Conservation (phyloP, 2,329 filamentous ascomycete genomes). For the Pezicula radicicola region DNA sequence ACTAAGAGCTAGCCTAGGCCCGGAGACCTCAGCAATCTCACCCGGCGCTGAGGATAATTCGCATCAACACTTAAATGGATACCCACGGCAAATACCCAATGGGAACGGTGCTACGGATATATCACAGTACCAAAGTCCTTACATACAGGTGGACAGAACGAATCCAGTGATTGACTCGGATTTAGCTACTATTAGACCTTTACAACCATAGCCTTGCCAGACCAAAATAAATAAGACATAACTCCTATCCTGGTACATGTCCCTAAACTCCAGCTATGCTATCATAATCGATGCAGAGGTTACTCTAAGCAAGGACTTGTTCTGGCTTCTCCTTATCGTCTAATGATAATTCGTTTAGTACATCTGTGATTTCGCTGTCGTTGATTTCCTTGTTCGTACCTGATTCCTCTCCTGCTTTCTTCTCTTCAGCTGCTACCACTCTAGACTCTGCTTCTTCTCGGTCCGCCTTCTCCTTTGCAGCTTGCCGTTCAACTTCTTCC, state of each 20-base stretch:
- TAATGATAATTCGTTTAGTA: conserved; percentile 17
- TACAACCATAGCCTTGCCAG: conserved; percentile 14
- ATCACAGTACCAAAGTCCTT: conserved; percentile 9
- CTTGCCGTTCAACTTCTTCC: conserved; percentile 16
- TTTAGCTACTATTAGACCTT: conserved; percentile 14
- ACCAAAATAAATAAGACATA: background rate
- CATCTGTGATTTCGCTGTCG: conserved; percentile 11
- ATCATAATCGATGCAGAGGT: background rate
- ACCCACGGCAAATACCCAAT: too few species aligned
- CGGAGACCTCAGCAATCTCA: too few species aligned
- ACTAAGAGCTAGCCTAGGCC: too few species aligned
- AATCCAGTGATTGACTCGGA: conserved; percentile 9
- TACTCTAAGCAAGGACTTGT: conserved; percentile 9
- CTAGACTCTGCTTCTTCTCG: conserved; percentile 7
- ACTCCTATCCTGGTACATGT: background rate
- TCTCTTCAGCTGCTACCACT: background rate
- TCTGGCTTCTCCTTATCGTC: conserved; percentile 13
- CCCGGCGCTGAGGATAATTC: too few species aligned
- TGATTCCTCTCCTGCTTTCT: conserved; percentile 9
- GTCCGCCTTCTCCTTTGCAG: conserved; percentile 12
- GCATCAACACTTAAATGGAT: too few species aligned
- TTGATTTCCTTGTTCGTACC: conserved; percentile 7
- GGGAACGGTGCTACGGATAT: background rate
- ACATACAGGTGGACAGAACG: conserved; percentile 7
- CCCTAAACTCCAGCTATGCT: background rate